A percentile compares a stretch with the other conserved stretches of the same genome.
phyloP scores from a whole-genome alignment of 23 red algal genomes.

The Gracilaria domingensis region DNA sequence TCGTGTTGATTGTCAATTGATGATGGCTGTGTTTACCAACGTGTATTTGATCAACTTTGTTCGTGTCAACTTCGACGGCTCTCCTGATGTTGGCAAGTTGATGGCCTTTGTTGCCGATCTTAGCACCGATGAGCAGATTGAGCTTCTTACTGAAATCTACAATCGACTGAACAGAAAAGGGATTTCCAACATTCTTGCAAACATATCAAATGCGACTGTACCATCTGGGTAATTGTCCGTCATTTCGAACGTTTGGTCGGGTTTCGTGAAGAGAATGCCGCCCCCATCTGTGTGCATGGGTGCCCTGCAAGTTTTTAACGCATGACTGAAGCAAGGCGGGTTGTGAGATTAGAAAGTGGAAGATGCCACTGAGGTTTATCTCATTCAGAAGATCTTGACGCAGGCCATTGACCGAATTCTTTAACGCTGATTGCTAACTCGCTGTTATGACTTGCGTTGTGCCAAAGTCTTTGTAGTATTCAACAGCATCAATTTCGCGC shows the following conservation, averaged over 20 bases:
- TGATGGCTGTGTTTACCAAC: constrained; percentile 99
- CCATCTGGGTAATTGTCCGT: not conserved
- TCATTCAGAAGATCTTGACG: not conserved
- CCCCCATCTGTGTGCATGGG: not conserved
- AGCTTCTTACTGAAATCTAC: constrained; percentile 83
- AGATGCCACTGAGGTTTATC: not conserved
- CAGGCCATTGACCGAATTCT: not conserved
- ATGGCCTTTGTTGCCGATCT: constrained; percentile 88
- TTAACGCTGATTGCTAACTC: not conserved
- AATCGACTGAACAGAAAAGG: constrained; percentile 46
- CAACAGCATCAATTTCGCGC: not conserved
- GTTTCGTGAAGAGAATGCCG: not conserved
- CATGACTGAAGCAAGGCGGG: not conserved
- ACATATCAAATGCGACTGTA: constrained; percentile 38
- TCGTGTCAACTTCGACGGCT: constrained; percentile 66
- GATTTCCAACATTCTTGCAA: constrained; percentile 32
- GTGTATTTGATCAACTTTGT: constrained; percentile 99
- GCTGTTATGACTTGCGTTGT: not conserved
- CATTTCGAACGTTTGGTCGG: not conserved
- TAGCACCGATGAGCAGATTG: constrained; percentile 83
- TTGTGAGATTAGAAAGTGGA: not conserved
- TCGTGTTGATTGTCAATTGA: constrained; percentile 96
- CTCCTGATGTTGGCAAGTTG: constrained; percentile 97
- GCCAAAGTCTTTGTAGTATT: not conserved
- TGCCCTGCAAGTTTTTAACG: not conserved